phyloP scores from a whole-genome alignment of 2,329 filamentous ascomycete species.

The Aspergillus pseudoglaucus region DNA sequence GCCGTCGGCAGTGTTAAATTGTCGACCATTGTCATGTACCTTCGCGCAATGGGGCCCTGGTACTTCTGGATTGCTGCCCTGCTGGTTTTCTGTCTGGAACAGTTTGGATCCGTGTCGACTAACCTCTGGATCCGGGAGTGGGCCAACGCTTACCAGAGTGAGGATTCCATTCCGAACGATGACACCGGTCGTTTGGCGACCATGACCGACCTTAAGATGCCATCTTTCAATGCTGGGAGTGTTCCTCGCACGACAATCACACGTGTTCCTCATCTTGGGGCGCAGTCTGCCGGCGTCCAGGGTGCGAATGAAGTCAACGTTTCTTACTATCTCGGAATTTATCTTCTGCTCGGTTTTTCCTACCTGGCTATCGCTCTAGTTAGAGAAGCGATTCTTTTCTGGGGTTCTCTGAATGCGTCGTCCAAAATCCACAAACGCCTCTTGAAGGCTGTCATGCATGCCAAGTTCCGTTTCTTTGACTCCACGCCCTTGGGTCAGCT shows the following conservation, averaged over 20 bases:
- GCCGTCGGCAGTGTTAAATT: conserved; percentile 82
- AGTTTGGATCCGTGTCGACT: conserved; percentile 77
- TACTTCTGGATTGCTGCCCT: conserved; percentile 83
- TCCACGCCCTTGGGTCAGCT: conserved; percentile 90
- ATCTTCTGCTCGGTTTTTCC: conserved; percentile 69
- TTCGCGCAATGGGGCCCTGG: conserved; percentile 89
- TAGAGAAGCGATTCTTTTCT: conserved; percentile 84
- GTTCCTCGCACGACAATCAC: conserved; percentile 29
- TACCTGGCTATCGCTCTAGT: conserved; percentile 77
- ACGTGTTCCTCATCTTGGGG: conserved; percentile 22
- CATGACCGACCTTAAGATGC: conserved; percentile 28
- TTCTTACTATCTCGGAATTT: conserved; percentile 74
- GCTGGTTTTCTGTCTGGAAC: conserved; percentile 71
- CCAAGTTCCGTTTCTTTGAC: conserved; percentile 97
- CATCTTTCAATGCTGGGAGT: conserved; percentile 31
- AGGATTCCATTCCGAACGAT: conserved; percentile 28
- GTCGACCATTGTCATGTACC: conserved; percentile 77
- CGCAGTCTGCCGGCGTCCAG: conserved; percentile 9
- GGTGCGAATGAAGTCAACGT: conserved; percentile 59
- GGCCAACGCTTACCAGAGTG: conserved; percentile 76
- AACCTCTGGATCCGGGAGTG: conserved; percentile 94
- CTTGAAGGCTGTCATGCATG: conserved; percentile 72
- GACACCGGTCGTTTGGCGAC: conserved; percentile 38
- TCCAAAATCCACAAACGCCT: conserved; percentile 73
- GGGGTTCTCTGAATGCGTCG: conserved; percentile 83